Conservation (phyloP, 2,329 filamentous ascomycete genomes). For the Cytospora paraplurivora region DNA sequence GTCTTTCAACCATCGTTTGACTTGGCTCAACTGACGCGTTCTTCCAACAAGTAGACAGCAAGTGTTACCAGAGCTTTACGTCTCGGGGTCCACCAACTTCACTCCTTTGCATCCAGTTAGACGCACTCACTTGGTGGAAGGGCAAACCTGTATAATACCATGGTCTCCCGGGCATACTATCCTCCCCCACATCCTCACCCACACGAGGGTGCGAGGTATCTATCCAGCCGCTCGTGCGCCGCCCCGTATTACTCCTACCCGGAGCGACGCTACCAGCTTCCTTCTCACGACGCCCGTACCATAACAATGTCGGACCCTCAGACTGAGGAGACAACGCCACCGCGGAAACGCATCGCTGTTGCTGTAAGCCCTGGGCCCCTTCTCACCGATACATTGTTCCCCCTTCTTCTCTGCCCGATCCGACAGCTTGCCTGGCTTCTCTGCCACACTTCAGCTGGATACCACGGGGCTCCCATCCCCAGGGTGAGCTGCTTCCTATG, state of each 20-base stretch:
- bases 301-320: constrained; percentile 46
- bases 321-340: constrained; percentile 46
- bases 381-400: neutral
- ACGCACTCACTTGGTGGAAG: constrained; percentile 1
- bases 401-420: too few relatives aligned
- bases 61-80: constrained; percentile 3
- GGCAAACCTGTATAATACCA: constrained; percentile 34
- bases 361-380: constrained; percentile 49
- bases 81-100: constrained; percentile 7
- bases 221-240: constrained; percentile 40
- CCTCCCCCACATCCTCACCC: constrained; percentile 32
- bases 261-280: constrained; percentile 43
- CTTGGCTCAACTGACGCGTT: constrained; percentile 19
- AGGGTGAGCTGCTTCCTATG: neutral
- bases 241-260: constrained; percentile 41
- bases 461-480: neutral
- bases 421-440: neutral
- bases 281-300: constrained; percentile 42
- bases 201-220: constrained; percentile 43
- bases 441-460: neutral
- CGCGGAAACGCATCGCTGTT: constrained; percentile 61
- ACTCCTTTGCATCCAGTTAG: neutral
- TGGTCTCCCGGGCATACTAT: constrained; percentile 48
- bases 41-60: constrained; percentile 19
- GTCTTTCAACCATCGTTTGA: constrained; percentile 19